Evolutionary conservation across 441 rosid genomes (phyloP).

Genomic region (California macrophylla): DNA sequence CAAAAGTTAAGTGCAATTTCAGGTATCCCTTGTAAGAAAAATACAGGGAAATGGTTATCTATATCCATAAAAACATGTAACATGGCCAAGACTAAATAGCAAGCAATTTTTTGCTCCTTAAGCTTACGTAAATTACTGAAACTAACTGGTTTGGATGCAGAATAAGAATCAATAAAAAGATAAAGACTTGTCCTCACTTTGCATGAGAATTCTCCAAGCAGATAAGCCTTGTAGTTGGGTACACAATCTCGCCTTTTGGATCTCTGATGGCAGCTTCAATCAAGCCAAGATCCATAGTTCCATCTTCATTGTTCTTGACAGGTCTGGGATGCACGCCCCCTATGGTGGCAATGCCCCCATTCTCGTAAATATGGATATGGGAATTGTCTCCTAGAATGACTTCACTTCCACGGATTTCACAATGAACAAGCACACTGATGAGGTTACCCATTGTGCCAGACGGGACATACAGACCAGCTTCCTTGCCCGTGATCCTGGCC

Average conservation of each 20-base stretch:
- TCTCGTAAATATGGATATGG: constrained; percentile 77
- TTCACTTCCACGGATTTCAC: constrained; percentile 80
- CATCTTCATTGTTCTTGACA: constrained; percentile 65
- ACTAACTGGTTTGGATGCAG: neutral
- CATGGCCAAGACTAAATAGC: neutral
- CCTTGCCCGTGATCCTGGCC: constrained; percentile 66
- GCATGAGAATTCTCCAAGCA: constrained; percentile 93
- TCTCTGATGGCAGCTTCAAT: constrained; percentile 72
- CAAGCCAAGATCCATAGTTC: constrained; percentile 60
- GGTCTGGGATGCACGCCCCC: constrained; percentile 89
- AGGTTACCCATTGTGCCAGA: constrained; percentile 96
- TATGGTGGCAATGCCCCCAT: constrained; percentile 73
- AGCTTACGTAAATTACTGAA: neutral
- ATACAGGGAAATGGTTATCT: no score
- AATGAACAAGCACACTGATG: constrained; percentile 82
- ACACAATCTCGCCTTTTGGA: constrained; percentile 56
- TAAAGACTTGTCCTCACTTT: constrained; percentile 40
- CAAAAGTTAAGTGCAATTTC: neutral
- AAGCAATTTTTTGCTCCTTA: neutral
- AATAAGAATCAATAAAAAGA: neutral
- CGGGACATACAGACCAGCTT: constrained; percentile 78
- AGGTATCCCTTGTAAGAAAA: neutral
- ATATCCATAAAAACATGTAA: neutral
- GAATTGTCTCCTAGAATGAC: constrained; percentile 79
- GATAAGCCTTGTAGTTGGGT: constrained; percentile 78